A percentile compares a stretch with the other conserved stretches of the same genome.
phyloP scores from a whole-genome alignment of 2,329 filamentous ascomycete species.

The Pezicula neosporulosa region DNA sequence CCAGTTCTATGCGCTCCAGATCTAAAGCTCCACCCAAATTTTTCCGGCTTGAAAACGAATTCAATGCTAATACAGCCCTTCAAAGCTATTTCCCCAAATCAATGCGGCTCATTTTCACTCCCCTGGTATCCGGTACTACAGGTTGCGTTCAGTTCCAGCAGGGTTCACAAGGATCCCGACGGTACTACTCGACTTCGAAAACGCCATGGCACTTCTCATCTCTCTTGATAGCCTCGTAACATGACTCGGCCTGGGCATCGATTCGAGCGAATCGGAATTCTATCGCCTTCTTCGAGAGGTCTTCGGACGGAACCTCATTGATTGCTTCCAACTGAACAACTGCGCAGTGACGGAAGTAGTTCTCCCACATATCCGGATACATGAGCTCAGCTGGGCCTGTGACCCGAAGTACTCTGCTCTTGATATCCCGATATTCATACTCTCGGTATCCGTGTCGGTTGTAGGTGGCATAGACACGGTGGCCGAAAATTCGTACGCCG shows the following conservation, averaged over 20 bases:
- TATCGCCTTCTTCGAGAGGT: constrained; percentile 3
- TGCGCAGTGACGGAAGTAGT: constrained; percentile 8
- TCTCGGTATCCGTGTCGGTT: constrained; percentile 10
- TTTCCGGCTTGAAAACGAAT: too few species aligned
- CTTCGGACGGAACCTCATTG: background rate
- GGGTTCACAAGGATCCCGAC: too few species aligned
- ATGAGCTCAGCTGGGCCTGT: constrained; percentile 11
- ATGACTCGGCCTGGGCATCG: constrained; percentile 15
- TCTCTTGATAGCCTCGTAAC: constrained; percentile 3
- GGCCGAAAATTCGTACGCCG: constrained; percentile 3
- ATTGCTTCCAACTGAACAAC: constrained; percentile 5
- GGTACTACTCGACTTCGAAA: too few species aligned
- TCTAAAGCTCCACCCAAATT: too few species aligned
- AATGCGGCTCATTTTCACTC: too few species aligned
- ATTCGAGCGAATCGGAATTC: constrained; percentile 13
- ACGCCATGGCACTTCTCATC: background rate
- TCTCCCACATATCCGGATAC: constrained; percentile 6
- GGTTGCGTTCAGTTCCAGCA: too few species aligned
- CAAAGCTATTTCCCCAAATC: too few species aligned
- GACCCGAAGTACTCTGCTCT: constrained; percentile 8
- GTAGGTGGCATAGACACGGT: constrained; percentile 3
- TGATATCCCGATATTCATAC: background rate
- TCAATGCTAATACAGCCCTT: too few species aligned
- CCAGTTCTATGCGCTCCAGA: too few species aligned
- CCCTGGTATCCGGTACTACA: too few species aligned